Percentiles rank a stretch among this genome's conserved stretches.
Conservation (phyloP, 2,329 filamentous ascomycete genomes). For the Macrophomina phaseolina region DNA sequence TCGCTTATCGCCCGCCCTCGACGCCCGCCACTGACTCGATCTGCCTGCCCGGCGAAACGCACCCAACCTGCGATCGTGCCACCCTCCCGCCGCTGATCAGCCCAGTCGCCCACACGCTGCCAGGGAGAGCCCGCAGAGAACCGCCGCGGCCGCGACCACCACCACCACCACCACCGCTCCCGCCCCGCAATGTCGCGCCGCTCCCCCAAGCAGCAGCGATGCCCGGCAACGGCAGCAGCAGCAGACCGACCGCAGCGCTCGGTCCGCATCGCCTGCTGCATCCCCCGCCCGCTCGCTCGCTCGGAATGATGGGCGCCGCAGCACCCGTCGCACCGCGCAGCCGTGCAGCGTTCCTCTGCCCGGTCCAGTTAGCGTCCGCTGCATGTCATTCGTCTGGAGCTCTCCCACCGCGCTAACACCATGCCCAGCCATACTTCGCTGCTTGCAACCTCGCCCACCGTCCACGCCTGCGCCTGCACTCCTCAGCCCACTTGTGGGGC, state of each 20-base stretch:
- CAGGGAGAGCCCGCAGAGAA: background rate
- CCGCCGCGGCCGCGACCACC: background rate
- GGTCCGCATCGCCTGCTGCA: background rate
- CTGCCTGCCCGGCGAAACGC: constrained; percentile 18
- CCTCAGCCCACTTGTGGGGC: constrained; percentile 21
- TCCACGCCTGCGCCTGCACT: constrained; percentile 11
- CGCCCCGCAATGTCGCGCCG: no score
- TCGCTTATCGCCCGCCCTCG: constrained; percentile 12
- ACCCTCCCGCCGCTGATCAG: constrained; percentile 12
- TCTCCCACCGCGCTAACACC: constrained; percentile 2
- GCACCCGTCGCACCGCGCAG: constrained; percentile 16
- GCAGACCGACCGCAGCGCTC: background rate
- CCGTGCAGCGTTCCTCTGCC: constrained; percentile 18
- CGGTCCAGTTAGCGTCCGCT: constrained; percentile 15
- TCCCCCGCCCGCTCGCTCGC: background rate
- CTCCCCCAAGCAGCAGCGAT: no score
- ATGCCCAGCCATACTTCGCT: constrained; percentile 1
- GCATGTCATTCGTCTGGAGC: constrained; percentile 20
- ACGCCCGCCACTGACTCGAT: constrained; percentile 12
- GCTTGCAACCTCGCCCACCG: constrained; percentile 14
- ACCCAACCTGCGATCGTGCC: constrained; percentile 16
- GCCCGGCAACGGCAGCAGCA: no score
- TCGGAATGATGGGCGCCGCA: constrained; percentile 20
- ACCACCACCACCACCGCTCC: background rate
- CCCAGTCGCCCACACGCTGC: background rate